Conservation (phyloP, 257 asterid genomes). For the Penstemon newberryi region DNA sequence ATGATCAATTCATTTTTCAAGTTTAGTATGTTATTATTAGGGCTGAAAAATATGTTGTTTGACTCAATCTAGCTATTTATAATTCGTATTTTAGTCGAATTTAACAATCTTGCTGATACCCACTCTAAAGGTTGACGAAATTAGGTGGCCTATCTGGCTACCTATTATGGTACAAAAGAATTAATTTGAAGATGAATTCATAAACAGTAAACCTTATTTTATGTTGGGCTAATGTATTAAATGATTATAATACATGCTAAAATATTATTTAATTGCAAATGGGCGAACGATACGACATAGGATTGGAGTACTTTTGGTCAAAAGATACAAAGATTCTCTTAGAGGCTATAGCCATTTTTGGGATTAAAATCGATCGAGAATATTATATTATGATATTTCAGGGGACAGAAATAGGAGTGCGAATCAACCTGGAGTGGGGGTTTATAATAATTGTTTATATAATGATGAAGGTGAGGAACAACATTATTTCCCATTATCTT, state of each 20-base stretch:
- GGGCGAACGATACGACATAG: slow-evolving; percentile 22
- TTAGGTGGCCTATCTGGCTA: neutral
- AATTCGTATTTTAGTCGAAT: too few relatives aligned
- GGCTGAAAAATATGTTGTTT: too few relatives aligned
- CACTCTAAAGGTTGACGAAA: neutral
- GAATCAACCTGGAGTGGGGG: slow-evolving; percentile 24
- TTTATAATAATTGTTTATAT: slow-evolving; percentile 22
- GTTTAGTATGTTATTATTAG: too few relatives aligned
- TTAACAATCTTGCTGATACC: neutral
- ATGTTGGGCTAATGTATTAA: neutral
- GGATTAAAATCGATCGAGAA: slow-evolving; percentile 20
- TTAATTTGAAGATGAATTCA: too few relatives aligned
- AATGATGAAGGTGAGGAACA: slow-evolving; percentile 29
- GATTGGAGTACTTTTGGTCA: slow-evolving; percentile 33
- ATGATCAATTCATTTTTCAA: too few relatives aligned
- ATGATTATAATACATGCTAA: too few relatives aligned
- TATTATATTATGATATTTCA: slow-evolving; percentile 13
- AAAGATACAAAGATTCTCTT: slow-evolving; percentile 37
- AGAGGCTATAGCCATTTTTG: slow-evolving; percentile 32
- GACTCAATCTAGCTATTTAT: too few relatives aligned
- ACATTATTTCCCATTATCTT: slow-evolving; percentile 35
- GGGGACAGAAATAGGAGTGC: slow-evolving; percentile 28
- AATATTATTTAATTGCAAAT: slow-evolving; percentile 13
- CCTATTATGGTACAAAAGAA: too few relatives aligned
- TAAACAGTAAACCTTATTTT: too few relatives aligned